A percentile compares a stretch with the other conserved stretches of the same genome.
Conservation (phyloP, 2,329 filamentous ascomycete genomes). For the Sphaerostilbella broomeana region DNA sequence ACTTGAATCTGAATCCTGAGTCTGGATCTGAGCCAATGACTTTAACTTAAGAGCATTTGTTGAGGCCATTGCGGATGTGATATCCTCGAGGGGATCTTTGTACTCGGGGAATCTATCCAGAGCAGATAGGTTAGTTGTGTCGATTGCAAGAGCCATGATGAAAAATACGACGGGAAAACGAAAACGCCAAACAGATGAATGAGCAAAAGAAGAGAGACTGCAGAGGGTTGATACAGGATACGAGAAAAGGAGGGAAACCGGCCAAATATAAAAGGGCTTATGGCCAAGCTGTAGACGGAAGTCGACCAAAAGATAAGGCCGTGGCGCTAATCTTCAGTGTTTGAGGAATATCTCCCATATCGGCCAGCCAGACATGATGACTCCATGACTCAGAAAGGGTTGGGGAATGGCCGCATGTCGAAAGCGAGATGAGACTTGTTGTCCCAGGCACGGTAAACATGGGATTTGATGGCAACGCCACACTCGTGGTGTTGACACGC, state of each 20-base stretch:
- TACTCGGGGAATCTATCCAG: conserved; percentile 41
- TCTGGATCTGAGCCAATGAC: conserved; percentile 36
- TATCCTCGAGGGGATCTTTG: conserved; percentile 32
- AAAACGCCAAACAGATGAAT: neutral
- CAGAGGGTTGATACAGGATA: neutral
- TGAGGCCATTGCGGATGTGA: conserved; percentile 24
- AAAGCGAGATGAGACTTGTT: neutral
- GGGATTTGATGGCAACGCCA: conserved; percentile 11
- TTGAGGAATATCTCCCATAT: too few relatives aligned
- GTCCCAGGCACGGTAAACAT: neutral
- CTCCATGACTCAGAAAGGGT: conserved; percentile 6
- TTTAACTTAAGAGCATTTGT: conserved; percentile 30
- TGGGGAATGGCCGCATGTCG: neutral
- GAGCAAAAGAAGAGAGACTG: neutral
- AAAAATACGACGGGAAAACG: neutral
- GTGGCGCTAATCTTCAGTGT: too few relatives aligned
- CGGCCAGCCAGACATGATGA: too few relatives aligned
- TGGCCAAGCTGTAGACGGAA: too few relatives aligned
- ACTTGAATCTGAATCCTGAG: conserved; percentile 34
- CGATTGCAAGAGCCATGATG: conserved; percentile 7
- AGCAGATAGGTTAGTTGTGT: conserved; percentile 31
- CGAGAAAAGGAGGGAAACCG: too few relatives aligned
- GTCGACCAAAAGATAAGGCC: too few relatives aligned
- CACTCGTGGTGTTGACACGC: conserved; percentile 11
- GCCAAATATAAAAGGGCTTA: too few relatives aligned